Percentiles rank a stretch among this genome's conserved stretches.
These are phyloP conservation scores for Ophiognomonia clavigignenti-juglandacearum DNA, from an alignment of 2,329 filamentous ascomycete genomes.

Conservation along the genomic window DNA sequence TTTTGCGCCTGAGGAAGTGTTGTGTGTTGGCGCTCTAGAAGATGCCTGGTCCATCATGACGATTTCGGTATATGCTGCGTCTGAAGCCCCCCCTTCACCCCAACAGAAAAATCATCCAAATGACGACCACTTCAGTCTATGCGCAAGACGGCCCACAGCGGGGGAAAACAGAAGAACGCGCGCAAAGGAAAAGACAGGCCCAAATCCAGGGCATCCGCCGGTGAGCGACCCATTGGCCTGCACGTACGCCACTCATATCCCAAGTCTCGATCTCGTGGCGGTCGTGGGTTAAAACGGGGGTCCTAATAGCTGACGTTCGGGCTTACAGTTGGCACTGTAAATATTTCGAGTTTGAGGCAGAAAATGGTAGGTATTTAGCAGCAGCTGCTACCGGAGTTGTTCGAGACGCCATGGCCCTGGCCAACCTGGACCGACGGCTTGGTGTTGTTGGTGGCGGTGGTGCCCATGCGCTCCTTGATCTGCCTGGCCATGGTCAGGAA, in stretches of 20 bases:
- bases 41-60: conserved; percentile 13
- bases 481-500: conserved; percentile 99
- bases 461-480: conserved; percentile 99
- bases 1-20: background rate
- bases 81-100: conserved; percentile 1
- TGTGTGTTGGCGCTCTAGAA: conserved; percentile 7
- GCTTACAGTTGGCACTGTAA: conserved; percentile 14
- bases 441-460: conserved; percentile 90
- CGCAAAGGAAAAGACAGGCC: conserved; percentile 3
- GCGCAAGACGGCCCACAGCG: conserved; percentile 13
- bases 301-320: conserved; percentile 9
- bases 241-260: conserved; percentile 13
- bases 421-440: conserved; percentile 97
- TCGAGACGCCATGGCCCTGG: conserved; percentile 89
- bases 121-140: conserved; percentile 16
- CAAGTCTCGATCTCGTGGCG: conserved; percentile 17
- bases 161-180: conserved; percentile 5
- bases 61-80: conserved; percentile 4
- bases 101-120: conserved; percentile 6
- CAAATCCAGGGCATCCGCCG: conserved; percentile 1
- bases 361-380: conserved; percentile 58
- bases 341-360: conserved; percentile 11
- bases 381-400: conserved; percentile 79
- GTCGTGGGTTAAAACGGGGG: conserved; percentile 10
- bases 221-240: conserved; percentile 10